Base-by-base conservation (phyloP, 768 basidiomycete species). In the Russula lepida region DNA sequence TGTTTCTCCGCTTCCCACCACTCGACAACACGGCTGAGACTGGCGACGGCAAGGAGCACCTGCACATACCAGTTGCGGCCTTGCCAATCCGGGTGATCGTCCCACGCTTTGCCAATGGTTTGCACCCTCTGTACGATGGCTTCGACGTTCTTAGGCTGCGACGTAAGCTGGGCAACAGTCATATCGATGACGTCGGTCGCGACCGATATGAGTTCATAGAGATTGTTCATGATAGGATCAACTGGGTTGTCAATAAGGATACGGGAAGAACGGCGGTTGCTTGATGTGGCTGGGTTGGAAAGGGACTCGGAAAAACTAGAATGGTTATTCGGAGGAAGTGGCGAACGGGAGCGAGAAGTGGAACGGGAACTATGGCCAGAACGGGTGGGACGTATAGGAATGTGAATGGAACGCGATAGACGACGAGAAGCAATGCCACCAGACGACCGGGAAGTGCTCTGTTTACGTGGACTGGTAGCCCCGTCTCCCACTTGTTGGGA, bases 1-100 rank as follows among this genome's bases (percentile, higher is more conserved):
- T 95, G 92, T 70, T 95, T 95, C 77, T 98, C 95, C 12, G 97
- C 97, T 73, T 97, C 95, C 93, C 94, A 98, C 95, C 97, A 99
- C 70, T 98, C 97, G 64, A 98, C 88, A 30, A 98, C 97, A 60
- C 95, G 88, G 73, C 88, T 91, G 64, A 99, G 84, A 69, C 92
- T 93, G 33, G 97, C 97, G 51, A 98, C 87, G 23, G 97, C 95
- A 52, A 98, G 85, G 5, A 98, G 80, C 28, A 98, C 87, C 70
- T 95, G 94, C 55, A 98, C 94, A 74, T 98, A 98, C 97, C 95
- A 99, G 61, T 89, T 92, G 59, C 95, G 81, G 27, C 97, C 95
- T 67, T 94, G 92, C 90, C 95, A 98, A 71, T 98, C 94, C 23
- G 94, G 92, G 74, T 98, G 92, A 54, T 95, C 92, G 67, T 98